Percentiles rank a stretch among this genome's conserved stretches.
phyloP scores from a whole-genome alignment of 768 basidiomycete species.

The Leccinum longicurvipes region DNA sequence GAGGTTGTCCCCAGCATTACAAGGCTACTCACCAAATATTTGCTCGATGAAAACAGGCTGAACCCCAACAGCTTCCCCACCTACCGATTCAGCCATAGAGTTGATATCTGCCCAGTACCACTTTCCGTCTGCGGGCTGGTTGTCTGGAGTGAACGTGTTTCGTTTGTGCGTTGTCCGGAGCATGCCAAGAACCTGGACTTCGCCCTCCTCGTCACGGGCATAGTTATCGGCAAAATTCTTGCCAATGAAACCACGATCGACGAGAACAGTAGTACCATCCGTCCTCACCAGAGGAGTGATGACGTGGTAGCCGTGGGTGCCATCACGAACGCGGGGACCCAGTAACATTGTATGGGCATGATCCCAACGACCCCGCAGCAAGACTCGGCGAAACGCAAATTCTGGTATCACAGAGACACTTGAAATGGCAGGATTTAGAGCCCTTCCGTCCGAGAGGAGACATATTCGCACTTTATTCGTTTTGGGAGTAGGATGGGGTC shows the following conservation, averaged over 20 bases:
- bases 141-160: conserved; percentile 86
- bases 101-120: conserved; percentile 90
- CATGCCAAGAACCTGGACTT: conserved; percentile 83
- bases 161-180: conserved; percentile 69
- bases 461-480: conserved; percentile 72
- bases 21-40: conserved; percentile 68
- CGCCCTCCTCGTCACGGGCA: conserved; percentile 41
- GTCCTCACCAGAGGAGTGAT: conserved; percentile 81
- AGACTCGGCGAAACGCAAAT: conserved; percentile 85
- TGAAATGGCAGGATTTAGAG: conserved; percentile 20
- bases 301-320: conserved; percentile 83
- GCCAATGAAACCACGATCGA: conserved; percentile 70
- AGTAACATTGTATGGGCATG: conserved; percentile 75
- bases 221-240: conserved; percentile 47
- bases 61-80: conserved; percentile 54
- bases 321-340: conserved; percentile 84
- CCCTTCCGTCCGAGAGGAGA: conserved; percentile 14
- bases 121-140: conserved; percentile 69
- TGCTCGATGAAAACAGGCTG: conserved; percentile 78
- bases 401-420: conserved; percentile 80
- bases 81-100: conserved; percentile 74
- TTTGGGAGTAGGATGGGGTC: conserved; percentile 76
- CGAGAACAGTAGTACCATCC: not conserved
- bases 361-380: conserved; percentile 75
- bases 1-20: not conserved